Base-by-base conservation (phyloP, 1,284 basidiomycete species). In the Meripilus lineatus region DNA sequence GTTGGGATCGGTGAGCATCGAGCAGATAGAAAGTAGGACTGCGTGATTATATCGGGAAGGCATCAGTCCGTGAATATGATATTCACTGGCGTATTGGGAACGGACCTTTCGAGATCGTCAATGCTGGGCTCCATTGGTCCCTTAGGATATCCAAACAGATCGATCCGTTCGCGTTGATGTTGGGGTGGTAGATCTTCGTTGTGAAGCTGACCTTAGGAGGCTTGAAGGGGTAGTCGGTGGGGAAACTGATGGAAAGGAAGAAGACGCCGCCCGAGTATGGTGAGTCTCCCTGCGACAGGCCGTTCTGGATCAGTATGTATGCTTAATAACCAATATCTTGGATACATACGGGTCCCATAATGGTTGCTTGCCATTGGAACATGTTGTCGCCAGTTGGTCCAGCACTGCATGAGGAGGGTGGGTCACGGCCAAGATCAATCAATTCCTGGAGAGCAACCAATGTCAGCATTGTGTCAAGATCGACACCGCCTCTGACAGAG, bases 171-270 rank as follows among this genome's bases (percentile, higher is more conserved):
- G 89, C 87, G 66, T 96, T 96, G 89, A 96, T 94, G 75, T 95
- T 95, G 39, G 91, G 90, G 68, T 95, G 93, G 67, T 93, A 93
- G 57, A 90, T 90, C 85, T 95, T 97, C 63, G 95, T 99, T 58
- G 91, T 93, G 73, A 99, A 99, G 71, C 88, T 89, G 68, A 99
- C 93, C 81, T 98, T 98, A 67, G 96, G 96, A 32, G 96, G 95
- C 76, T 95, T 95, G 84, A 97, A 96, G 33, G 93, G 93, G 75
- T 97, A 97, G 69, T 97, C 93, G 69, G 84, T 85, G 38, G 89
- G 89, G 81, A 95, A 94, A 39, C 79, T 83, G 66, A 95, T 95
- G 47, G 82, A 91, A 55, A 96, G 82, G 85, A 95, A 95, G 75
- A 95, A 96, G 49, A 96, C 93, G 66, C 93, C 93, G 58, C 93